These are phyloP conservation scores for Linnemannia hyalina DNA, from an alignment of 192 early-diverging fungal species.

Conservation along the genomic window DNA sequence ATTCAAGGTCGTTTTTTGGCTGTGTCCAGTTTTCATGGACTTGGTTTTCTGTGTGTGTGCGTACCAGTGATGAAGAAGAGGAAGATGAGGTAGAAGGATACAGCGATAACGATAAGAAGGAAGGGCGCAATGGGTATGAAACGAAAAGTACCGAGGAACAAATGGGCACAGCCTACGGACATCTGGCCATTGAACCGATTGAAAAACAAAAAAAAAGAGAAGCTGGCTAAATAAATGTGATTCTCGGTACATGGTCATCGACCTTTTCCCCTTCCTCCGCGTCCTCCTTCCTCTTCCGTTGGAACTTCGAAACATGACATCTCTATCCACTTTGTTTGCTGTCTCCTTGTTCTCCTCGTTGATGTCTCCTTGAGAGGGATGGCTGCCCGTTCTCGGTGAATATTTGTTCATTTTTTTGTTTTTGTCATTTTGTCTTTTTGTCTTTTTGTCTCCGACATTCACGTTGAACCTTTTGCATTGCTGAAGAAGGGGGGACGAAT, in stretches of 20 bases:
- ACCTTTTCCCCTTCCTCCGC: background rate
- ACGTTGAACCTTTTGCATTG: background rate
- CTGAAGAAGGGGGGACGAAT: background rate
- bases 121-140: conserved; percentile 1
- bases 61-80: too few relatives aligned
- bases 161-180: background rate
- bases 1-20: too few relatives aligned
- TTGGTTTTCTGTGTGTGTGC: too few relatives aligned
- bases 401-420: too few relatives aligned
- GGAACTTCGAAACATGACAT: too few relatives aligned
- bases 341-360: too few relatives aligned
- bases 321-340: too few relatives aligned
- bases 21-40: too few relatives aligned
- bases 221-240: background rate
- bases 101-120: too few relatives aligned
- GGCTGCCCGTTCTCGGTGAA: too few relatives aligned
- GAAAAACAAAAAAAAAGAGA: background rate
- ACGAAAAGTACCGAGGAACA: background rate
- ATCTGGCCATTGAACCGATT: background rate
- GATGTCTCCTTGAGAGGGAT: too few relatives aligned
- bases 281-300: background rate
- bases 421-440: background rate
- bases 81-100: background rate
- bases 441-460: background rate
- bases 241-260: background rate